Evolutionary conservation across 192 early-diverging fungal genomes (phyloP), one percentile per base, ranked within the genome.

Genomic region (Nowakowskiella sp.): DNA sequence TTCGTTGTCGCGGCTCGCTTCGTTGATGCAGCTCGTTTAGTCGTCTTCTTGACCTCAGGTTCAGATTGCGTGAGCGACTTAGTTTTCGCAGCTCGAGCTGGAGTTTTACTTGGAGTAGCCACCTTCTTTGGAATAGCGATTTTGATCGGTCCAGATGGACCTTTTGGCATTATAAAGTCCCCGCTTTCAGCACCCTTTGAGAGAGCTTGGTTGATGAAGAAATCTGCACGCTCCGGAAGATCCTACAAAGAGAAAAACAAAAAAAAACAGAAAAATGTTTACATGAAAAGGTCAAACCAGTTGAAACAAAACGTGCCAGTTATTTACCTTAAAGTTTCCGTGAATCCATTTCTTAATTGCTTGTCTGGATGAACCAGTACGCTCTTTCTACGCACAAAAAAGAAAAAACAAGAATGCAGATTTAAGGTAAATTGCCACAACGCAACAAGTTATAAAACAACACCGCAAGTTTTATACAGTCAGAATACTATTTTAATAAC

Each of bases 321-420:
- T 24, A 34, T 44, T 29, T 13, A 88, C 76, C 62, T 78, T 70
- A 71, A 70, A 83, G 79, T 87, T 88, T 48, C 79, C 74, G 59
- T 70, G 53, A 52, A 88, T 82, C 63, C 86, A 88, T 62, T 88
- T 88, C 58, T 87, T 88, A 61, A 88, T 82, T 43, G 80, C 78
- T 50, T 76, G 82, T 48, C 86, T 81, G 42, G 78, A 79, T 33
- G 78, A 81, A 33, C 85, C 86, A 31, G 73, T 82, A 60, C 85
- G 76, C 61, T 86, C 85, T 65, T 83, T 83, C 58, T 65, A 31
- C 21, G n/a, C n/a, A n/a, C n/a, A n/a, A 30, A 10, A 24, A 36
- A 44, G n/a, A 24, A 31, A 58, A 9, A 16, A 21, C 8, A n/a
- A 5, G 7, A 32, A 44, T 16, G 42, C 57, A 33, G 43, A 32